A percentile compares a stretch with the other conserved stretches of the same genome.
These are phyloP conservation scores for Pseudogymnoascus sp. DNA, from an alignment of 2,329 filamentous ascomycete genomes.

Conservation along the genomic window DNA sequence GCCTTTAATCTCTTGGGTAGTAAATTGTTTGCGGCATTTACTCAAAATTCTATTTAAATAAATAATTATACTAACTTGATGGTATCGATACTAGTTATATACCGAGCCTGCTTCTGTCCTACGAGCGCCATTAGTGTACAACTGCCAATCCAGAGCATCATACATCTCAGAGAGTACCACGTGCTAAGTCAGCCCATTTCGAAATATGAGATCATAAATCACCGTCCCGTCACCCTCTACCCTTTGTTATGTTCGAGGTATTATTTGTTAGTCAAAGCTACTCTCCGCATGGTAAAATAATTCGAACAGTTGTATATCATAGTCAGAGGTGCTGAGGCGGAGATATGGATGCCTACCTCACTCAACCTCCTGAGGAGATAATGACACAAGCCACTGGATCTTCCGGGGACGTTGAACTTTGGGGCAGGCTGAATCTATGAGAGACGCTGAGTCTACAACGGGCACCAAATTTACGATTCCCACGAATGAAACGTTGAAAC, in stretches of 20 bases:
- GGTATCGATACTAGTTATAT: not conserved
- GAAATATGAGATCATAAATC: not conserved
- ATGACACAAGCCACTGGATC: not conserved
- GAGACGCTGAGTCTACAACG: not conserved
- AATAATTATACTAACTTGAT: not conserved
- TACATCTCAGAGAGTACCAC: too few relatives aligned
- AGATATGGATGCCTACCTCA: not conserved
- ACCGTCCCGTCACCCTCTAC: not conserved
- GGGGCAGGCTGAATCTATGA: not conserved
- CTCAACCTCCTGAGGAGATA: not conserved
- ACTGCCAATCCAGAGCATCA: not conserved
- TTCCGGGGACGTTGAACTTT: not conserved
- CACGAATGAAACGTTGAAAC: not conserved
- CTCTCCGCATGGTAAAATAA: not conserved
- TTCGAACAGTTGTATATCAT: not conserved
- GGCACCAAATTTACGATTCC: not conserved
- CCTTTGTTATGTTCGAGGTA: not conserved
- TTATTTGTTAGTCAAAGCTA: not conserved
- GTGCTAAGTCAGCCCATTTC: not conserved
- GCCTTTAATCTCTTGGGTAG: not conserved
- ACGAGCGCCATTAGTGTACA: not conserved
- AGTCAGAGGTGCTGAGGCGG: not conserved
- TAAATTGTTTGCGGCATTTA: not conserved
- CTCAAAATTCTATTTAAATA: not conserved
- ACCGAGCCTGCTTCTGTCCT: not conserved